phyloP scores from a whole-genome alignment of 2,329 filamentous ascomycete genomes.

The Fusarium avenaceum region DNA sequence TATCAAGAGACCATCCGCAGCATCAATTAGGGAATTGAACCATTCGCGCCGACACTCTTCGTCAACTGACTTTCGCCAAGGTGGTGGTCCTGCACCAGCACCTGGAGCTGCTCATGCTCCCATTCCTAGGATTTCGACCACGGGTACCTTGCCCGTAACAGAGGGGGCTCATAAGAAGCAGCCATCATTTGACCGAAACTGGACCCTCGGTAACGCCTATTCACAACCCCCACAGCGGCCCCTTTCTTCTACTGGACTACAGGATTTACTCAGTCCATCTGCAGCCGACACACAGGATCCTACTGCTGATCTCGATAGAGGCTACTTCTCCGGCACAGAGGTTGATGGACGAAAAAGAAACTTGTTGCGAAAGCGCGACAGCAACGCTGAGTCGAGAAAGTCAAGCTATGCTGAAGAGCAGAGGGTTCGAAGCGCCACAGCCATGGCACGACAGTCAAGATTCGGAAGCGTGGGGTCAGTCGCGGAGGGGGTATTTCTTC shows the following conservation, averaged over 20 bases:
- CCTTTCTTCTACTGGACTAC: slow-evolving; percentile 66
- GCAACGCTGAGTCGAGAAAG: slow-evolving; percentile 73
- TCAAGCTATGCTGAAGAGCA: slow-evolving; percentile 84
- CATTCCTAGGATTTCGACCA: slow-evolving; percentile 57
- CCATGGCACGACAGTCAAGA: slow-evolving; percentile 79
- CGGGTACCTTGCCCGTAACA: slow-evolving; percentile 59
- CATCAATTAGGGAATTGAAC: slow-evolving; percentile 84
- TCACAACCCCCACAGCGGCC: slow-evolving; percentile 59
- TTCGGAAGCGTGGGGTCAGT: slow-evolving; percentile 84
- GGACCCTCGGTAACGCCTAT: slow-evolving; percentile 71
- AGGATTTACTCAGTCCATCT: slow-evolving; percentile 59
- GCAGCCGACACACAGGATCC: slow-evolving; percentile 62
- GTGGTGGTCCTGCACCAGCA: slow-evolving; percentile 44
- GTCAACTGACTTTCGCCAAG: slow-evolving; percentile 74
- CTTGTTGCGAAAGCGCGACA: slow-evolving; percentile 83
- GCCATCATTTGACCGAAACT: slow-evolving; percentile 77
- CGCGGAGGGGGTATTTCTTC: slow-evolving; percentile 71
- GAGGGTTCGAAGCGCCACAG: slow-evolving; percentile 73
- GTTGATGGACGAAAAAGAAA: slow-evolving; percentile 81
- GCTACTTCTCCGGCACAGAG: slow-evolving; percentile 94
- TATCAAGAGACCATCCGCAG: slow-evolving; percentile 78
- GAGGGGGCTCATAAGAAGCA: slow-evolving; percentile 71
- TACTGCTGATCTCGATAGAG: slow-evolving; percentile 79
- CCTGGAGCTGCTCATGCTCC: slow-evolving; percentile 42
- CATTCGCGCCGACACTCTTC: slow-evolving; percentile 91